Conservation (phyloP, 768 basidiomycete genomes). For the Melanogaster broomeanus region DNA sequence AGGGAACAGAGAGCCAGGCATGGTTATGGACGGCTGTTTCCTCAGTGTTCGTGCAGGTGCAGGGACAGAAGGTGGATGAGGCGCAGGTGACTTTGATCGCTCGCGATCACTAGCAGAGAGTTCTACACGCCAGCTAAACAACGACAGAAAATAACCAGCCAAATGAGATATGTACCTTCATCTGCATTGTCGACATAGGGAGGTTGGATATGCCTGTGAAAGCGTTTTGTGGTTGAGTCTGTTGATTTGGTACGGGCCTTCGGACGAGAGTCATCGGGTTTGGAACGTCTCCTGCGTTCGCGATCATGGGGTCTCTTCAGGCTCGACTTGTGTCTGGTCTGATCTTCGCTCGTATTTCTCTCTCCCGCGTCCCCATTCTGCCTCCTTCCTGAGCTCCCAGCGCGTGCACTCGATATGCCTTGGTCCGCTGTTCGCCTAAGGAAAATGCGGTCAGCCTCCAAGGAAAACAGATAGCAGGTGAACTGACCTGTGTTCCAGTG, state of each 20-base stretch:
- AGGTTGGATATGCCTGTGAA: not conserved
- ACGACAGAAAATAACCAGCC: not conserved
- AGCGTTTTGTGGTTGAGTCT: slow-evolving; percentile 5
- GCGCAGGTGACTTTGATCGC: slow-evolving; percentile 21
- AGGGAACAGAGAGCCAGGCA: slow-evolving; percentile 81
- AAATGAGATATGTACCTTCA: slow-evolving; percentile 19
- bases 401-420: slow-evolving; percentile 8
- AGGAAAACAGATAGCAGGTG: not conserved
- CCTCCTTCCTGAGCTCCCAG: slow-evolving; percentile 9
- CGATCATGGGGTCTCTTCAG: slow-evolving; percentile 3
- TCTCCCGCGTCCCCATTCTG: slow-evolving; percentile 3
- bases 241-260: slow-evolving; percentile 25
- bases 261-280: slow-evolving; percentile 4
- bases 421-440: slow-evolving; percentile 16
- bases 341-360: slow-evolving; percentile 15
- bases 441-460: slow-evolving; percentile 5
- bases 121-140: slow-evolving; percentile 17
- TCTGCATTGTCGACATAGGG: slow-evolving; percentile 13
- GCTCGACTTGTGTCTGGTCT: slow-evolving; percentile 7
- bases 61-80: slow-evolving; percentile 5
- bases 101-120: slow-evolving; percentile 21
- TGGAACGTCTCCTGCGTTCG: slow-evolving; percentile 10
- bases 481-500: slow-evolving; percentile 38
- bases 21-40: slow-evolving; percentile 50
- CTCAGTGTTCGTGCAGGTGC: slow-evolving; percentile 30